These are phyloP conservation scores for Chlorella sorokiniana DNA, from an alignment of 139 green algal genomes.

Conservation along the genomic window DNA sequence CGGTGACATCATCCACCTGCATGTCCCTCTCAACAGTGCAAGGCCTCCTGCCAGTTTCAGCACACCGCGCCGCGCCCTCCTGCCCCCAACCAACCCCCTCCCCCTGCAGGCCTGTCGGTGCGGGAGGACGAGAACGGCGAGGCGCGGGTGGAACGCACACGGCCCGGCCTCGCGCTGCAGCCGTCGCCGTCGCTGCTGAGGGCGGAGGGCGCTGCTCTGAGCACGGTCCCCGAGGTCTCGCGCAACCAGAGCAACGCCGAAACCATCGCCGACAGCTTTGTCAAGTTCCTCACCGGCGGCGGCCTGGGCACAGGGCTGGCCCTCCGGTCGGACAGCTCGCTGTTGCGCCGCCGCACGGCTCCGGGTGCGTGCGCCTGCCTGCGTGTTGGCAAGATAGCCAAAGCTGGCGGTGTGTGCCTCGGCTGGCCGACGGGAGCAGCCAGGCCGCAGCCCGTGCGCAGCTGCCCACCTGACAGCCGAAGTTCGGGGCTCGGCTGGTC, in stretches of 20 bases:
- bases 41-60: neutral
- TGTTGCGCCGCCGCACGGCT: neutral
- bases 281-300: conserved; percentile 14
- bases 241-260: neutral
- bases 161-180: conserved; percentile 5
- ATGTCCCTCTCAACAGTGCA: neutral
- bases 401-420: neutral
- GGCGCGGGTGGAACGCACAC: neutral
- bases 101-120: conserved; percentile 7
- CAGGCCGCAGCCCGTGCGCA: neutral
- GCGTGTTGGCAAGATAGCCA: no score
- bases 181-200: conserved; percentile 8
- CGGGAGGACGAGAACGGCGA: neutral
- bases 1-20: no score
- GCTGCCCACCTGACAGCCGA: neutral
- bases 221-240: no score
- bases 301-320: conserved; percentile 19
- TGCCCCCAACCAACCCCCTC: neutral
- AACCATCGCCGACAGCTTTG: conserved; percentile 21
- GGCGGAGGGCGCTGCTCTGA: neutral
- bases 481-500: no score
- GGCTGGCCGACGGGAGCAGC: neutral
- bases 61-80: neutral
- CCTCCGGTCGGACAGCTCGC: neutral
- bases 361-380: neutral